Conservation (phyloP, 768 basidiomycete species). For the Gautieria morchelliformis region DNA sequence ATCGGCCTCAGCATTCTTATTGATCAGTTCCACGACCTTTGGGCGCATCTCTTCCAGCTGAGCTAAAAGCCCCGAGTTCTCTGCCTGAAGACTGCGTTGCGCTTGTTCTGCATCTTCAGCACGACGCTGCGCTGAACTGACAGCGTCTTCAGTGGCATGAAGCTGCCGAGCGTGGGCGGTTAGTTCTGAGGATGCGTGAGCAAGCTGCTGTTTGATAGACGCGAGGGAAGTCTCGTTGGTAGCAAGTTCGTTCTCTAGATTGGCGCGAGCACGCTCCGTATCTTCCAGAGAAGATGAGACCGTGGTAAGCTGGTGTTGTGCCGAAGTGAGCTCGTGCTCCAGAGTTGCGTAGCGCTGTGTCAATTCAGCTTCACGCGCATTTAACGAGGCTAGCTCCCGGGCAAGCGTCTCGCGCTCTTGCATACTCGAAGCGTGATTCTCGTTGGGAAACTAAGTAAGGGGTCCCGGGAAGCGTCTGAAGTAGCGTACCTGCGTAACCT, state of each 20-base stretch:
- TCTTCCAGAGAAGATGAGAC: constrained; percentile 37
- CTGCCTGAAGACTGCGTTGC: constrained; percentile 63
- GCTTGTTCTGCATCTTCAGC: constrained; percentile 65
- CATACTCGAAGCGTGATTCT: not conserved
- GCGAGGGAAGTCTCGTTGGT: constrained; percentile 36
- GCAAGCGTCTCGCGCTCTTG: not conserved
- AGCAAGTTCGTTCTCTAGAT: constrained; percentile 38
- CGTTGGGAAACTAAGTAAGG: not conserved
- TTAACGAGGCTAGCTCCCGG: not conserved
- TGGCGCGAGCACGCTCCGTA: constrained; percentile 39
- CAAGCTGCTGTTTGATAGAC: constrained; percentile 51
- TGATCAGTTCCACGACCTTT: constrained; percentile 75
- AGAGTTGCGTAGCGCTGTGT: constrained; percentile 16
- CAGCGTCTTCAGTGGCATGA: constrained; percentile 54
- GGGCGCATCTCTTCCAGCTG: constrained; percentile 81
- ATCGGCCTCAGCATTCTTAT: constrained; percentile 38
- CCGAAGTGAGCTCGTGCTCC: constrained; percentile 28
- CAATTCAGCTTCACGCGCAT: not conserved
- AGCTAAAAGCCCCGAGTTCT: constrained; percentile 69
- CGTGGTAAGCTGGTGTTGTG: constrained; percentile 34
- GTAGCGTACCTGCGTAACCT: constrained; percentile 56
- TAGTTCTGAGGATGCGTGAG: constrained; percentile 44
- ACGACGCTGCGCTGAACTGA: constrained; percentile 38
- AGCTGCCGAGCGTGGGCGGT: constrained; percentile 44
- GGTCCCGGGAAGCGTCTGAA: constrained; percentile 7